Evolutionary conservation across 768 basidiomycete species (phyloP).

Genomic region (Filobasidium floriforme): DNA sequence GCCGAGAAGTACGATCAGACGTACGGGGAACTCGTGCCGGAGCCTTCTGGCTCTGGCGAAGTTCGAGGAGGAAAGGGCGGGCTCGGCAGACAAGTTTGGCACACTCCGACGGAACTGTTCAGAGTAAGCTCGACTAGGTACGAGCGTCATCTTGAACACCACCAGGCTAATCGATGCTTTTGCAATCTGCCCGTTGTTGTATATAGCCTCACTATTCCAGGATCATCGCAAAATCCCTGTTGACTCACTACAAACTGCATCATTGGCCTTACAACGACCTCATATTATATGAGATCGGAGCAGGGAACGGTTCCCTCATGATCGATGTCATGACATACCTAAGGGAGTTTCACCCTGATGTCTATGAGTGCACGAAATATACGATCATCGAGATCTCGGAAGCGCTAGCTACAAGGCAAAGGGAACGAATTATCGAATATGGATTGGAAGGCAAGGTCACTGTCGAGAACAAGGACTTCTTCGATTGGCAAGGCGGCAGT

Average conservation of each 20-base stretch:
- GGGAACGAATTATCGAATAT: slow-evolving; percentile 32
- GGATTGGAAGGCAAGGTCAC: slow-evolving; percentile 34
- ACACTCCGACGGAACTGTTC: slow-evolving; percentile 95
- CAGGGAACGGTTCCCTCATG: slow-evolving; percentile 93
- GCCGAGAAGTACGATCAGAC: slow-evolving; percentile 57
- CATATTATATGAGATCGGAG: slow-evolving; percentile 93
- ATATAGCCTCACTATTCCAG: slow-evolving; percentile 85
- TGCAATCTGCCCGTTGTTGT: neutral
- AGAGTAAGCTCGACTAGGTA: slow-evolving; percentile 55
- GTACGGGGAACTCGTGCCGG: slow-evolving; percentile 55
- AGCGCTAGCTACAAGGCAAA: slow-evolving; percentile 65
- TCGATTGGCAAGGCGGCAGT: slow-evolving; percentile 54
- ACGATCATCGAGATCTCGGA: slow-evolving; percentile 90
- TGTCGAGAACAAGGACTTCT: slow-evolving; percentile 58
- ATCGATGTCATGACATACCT: slow-evolving; percentile 77
- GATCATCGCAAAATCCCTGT: slow-evolving; percentile 78
- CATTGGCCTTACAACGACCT: slow-evolving; percentile 95
- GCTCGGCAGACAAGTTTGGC: slow-evolving; percentile 78
- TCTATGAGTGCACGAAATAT: slow-evolving; percentile 86
- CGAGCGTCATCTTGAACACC: slow-evolving; percentile 5
- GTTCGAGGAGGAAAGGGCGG: slow-evolving; percentile 45
- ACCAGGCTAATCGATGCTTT: neutral
- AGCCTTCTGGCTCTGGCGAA: slow-evolving; percentile 40
- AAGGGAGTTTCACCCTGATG: slow-evolving; percentile 64
- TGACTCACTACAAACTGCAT: slow-evolving; percentile 84